Evolutionary conservation across 2,329 filamentous ascomycete species (phyloP), one percentile per base, ranked within the genome.

Genomic region (Ampelomyces quisqualis): DNA sequence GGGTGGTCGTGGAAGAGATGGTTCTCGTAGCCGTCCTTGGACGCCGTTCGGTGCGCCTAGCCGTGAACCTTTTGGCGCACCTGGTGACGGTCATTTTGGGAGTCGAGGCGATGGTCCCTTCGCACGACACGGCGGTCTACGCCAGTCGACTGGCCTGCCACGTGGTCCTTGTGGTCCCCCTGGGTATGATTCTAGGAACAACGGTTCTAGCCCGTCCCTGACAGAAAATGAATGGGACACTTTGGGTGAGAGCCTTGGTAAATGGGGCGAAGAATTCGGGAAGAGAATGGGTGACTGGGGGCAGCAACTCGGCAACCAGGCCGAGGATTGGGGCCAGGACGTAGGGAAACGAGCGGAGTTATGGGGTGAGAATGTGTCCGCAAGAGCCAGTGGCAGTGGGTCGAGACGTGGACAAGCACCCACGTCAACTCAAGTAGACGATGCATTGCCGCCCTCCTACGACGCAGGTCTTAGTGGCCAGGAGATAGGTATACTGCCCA

Each of bases 231-330:
- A 46, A n/a, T 54, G 47, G 55, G 41, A 34, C 21, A 40, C 45
- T 3, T 38, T 46, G 11, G 57, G 53, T 0, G 43, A 55, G 26
- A 55, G 50, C n/a, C 28, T 55, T 22, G 58, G 56, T 1, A 50
- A 49, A 19, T 58, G 54, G 57, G 64, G 66, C 2, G 60, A 67
- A 38, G 55, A 65, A 7, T 60, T 67, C 18, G 65, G 66, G 2
- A 61, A 52, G 36, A 51, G 43, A 11, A 57, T 58, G 53, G 62
- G 53, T 3, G 45, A 47, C 10, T 59, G 54, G 58, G 64, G 65
- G 14, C 40, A 62, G 29, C 48, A 64, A 18, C 52, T 66, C 35
- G 65, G 59, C 1, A 51, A 54, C 26, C 45, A 51, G 11, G 62
- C 59, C 5, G 57, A 44, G 24, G 42, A 40, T 5, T 51, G 53